Conservation (phyloP, 2,329 filamentous ascomycete species). For the Aspergillus fumigatiaffinis region DNA sequence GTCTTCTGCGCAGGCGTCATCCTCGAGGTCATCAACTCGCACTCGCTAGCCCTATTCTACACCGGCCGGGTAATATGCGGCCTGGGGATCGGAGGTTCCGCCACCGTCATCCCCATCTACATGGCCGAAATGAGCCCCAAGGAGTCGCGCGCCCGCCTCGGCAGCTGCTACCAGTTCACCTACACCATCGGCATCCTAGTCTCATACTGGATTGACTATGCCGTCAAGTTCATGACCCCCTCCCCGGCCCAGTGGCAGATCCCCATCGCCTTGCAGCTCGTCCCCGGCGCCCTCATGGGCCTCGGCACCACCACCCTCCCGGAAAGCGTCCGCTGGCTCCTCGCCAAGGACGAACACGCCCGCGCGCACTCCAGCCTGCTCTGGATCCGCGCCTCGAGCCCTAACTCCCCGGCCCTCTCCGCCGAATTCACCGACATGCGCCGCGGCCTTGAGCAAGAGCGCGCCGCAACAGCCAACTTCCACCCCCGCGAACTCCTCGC, state of each 20-base stretch:
- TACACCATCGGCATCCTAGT: constrained; percentile 50
- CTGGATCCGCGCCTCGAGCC: constrained; percentile 48
- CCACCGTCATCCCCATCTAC: constrained; percentile 43
- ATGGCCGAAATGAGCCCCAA: constrained; percentile 45
- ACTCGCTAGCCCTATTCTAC: constrained; percentile 45
- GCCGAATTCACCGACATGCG: constrained; percentile 52
- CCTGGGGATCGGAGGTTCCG: constrained; percentile 47
- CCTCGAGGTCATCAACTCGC: constrained; percentile 47
- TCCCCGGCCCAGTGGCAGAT: constrained; percentile 52
- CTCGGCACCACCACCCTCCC: constrained; percentile 48
- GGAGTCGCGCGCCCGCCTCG: constrained; percentile 46
- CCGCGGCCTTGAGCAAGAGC: constrained; percentile 45
- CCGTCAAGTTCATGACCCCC: constrained; percentile 21
- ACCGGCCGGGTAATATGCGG: constrained; percentile 47
- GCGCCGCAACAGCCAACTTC: constrained; percentile 44
- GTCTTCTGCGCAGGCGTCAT: constrained; percentile 46
- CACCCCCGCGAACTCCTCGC: constrained; percentile 44
- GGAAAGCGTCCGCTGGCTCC: constrained; percentile 51
- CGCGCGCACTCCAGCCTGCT: constrained; percentile 47
- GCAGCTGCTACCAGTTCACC: constrained; percentile 51
- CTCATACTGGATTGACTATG: constrained; percentile 55
- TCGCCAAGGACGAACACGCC: constrained; percentile 42
- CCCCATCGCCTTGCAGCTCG: constrained; percentile 51
- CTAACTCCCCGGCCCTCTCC: constrained; percentile 28
- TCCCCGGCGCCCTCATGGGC: constrained; percentile 46